Evolutionary conservation across 495 filamentous ascomycete species (phyloP).

Genomic region (Parathielavia appendiculata): DNA sequence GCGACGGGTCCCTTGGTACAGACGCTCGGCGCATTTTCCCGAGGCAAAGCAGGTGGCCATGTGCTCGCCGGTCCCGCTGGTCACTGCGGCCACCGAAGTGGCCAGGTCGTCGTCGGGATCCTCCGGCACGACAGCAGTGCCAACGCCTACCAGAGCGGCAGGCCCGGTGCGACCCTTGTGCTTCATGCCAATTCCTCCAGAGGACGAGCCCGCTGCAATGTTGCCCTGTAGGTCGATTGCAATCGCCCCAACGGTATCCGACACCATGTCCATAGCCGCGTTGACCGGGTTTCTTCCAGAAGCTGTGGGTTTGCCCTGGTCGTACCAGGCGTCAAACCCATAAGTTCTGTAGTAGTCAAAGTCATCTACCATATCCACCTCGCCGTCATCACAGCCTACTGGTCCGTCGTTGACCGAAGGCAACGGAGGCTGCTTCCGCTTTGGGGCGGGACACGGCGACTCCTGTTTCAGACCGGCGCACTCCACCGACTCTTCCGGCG

Average conservation of each 20-base stretch:
- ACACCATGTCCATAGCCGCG: constrained; percentile 53
- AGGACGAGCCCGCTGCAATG: constrained; percentile 95
- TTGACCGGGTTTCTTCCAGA: constrained; percentile 10
- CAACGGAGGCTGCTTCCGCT: background rate
- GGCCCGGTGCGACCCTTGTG: constrained; percentile 85
- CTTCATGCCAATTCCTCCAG: constrained; percentile 99
- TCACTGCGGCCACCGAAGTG: constrained; percentile 68
- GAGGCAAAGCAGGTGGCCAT: constrained; percentile 90
- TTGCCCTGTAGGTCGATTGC: constrained; percentile 79
- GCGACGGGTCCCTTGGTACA: constrained; percentile 62
- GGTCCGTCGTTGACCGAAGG: constrained; percentile 26
- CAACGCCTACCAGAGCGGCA: constrained; percentile 86
- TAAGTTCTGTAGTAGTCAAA: background rate
- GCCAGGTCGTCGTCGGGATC: constrained; percentile 51
- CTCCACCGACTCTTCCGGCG: constrained; percentile 15
- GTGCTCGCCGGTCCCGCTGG: constrained; percentile 93
- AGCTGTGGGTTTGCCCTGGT: constrained; percentile 7
- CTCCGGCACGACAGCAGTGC: constrained; percentile 75
- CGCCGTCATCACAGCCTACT: constrained; percentile 9
- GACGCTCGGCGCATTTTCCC: constrained; percentile 65
- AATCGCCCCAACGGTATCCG: constrained; percentile 92
- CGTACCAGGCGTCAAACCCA: constrained; percentile 1
- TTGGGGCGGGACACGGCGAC: background rate
- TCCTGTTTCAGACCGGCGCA: constrained; percentile 22
- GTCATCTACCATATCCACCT: constrained; percentile 9